Evolutionary conservation across 352 stramenopile species (phyloP), one percentile per base, ranked within the genome.

Genomic region (Pythium chondricola): DNA sequence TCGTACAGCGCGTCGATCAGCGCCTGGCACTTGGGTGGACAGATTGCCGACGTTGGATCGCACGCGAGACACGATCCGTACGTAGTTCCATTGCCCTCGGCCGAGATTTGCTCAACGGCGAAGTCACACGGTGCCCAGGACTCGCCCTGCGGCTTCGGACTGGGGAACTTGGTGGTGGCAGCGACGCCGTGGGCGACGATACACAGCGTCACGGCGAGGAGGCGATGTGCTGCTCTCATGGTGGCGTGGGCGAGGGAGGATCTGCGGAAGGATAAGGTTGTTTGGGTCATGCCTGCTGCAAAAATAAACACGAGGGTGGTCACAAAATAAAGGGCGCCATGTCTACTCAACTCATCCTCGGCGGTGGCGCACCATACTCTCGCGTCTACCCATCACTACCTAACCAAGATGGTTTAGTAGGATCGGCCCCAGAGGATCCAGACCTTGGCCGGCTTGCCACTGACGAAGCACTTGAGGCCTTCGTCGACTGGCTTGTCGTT

Each of bases 381-480:
- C n/a, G n/a, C n/a, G n/a, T n/a, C n/a, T n/a, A n/a, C n/a, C n/a
- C n/a, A n/a, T n/a, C n/a, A n/a, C n/a, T n/a, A n/a, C n/a, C n/a
- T n/a, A n/a, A n/a, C n/a, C n/a, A n/a, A n/a, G n/a, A n/a, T n/a
- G 14, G 33, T 59, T 63, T 87, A 93, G 71, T 93, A 93, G 62
- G 76, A 89, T 55, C 81, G 78, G 47, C 81, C 81, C 81, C 81
- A 93, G 10, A 93, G 70, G 55, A 89, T 82, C 81, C 81, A 93
- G 69, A 67, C 83, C 63, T 80, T 99, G 31, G 97, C 97, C n/a
- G 85, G 84, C 66, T 98, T 92, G 53, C 96, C 97, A 72, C 88
- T 98, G 39, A 98, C 91, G 74, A 99, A 98, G 74, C 97, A 99
- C 70, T 96, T 98, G 27, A 88, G 93, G 33, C 95, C 95, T 40